Percentiles rank a stretch among this genome's conserved stretches.
Conservation (phyloP, 2,329 filamentous ascomycete genomes). For the Xylariomycetidae sp. region DNA sequence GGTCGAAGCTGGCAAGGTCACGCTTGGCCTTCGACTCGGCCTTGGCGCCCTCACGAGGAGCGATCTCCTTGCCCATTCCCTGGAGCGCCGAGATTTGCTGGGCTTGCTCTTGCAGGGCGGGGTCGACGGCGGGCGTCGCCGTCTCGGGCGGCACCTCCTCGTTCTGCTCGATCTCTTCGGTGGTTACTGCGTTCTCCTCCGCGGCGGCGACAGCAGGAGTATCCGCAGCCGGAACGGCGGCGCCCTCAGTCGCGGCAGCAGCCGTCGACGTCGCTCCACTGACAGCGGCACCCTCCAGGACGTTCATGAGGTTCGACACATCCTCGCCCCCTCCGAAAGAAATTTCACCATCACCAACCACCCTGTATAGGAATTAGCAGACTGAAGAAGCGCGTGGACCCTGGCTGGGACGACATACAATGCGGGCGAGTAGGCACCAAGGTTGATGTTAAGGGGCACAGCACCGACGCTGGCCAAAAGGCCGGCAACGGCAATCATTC, state of each 20-base stretch:
- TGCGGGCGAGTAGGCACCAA: conserved; percentile 38
- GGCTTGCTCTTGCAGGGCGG: conserved; percentile 31
- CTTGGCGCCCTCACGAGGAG: conserved; percentile 30
- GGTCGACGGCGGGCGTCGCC: conserved; percentile 20
- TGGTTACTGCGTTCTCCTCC: conserved; percentile 1
- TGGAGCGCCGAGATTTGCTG: conserved; percentile 37
- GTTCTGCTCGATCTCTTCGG: conserved; percentile 4
- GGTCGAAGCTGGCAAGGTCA: conserved; percentile 34
- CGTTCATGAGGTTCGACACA: conserved; percentile 38
- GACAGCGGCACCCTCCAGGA: conserved; percentile 39
- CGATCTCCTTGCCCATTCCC: conserved; percentile 44
- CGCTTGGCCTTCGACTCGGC: conserved; percentile 27
- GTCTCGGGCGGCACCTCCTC: conserved; percentile 1
- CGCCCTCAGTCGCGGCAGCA: conserved; percentile 13
- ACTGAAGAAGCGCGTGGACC: background rate
- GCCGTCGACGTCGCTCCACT: conserved; percentile 22
- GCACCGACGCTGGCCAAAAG: conserved; percentile 28
- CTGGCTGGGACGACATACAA: conserved; percentile 25
- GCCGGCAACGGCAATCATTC: conserved; percentile 30
- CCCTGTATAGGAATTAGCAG: conserved; percentile 21
- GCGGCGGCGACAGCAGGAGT: conserved; percentile 7
- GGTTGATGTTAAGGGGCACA: conserved; percentile 37
- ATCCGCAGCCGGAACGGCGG: conserved; percentile 8
- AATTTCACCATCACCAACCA: conserved; percentile 31
- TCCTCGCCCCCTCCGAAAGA: conserved; percentile 35